Evolutionary conservation across 257 asterid genomes (phyloP).

Genomic region (Jaltomata sinuosa): DNA sequence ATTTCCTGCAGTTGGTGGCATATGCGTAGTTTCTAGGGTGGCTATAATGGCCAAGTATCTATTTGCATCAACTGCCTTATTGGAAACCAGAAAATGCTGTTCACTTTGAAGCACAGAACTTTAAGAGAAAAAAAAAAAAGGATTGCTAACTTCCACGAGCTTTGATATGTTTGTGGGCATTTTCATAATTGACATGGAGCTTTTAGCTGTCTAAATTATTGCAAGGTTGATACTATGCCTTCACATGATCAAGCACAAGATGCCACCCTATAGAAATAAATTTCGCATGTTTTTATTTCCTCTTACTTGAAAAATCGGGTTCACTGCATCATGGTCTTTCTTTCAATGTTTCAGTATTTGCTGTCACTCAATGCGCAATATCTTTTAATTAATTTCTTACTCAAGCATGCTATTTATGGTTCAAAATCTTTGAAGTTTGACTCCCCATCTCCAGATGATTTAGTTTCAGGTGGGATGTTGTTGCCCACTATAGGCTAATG

Average conservation of each 20-base stretch:
- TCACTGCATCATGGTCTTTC: neutral
- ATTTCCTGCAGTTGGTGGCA: constrained; percentile 77
- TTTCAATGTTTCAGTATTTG: neutral
- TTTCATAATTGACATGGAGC: constrained; percentile 52
- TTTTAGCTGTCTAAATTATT: constrained; percentile 44
- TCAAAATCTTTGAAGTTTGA: constrained; percentile 75
- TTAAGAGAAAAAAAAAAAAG: constrained; percentile 39
- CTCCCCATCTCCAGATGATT: constrained; percentile 79
- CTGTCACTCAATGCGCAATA: too few relatives aligned
- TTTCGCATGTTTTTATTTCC: neutral
- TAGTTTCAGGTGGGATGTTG: constrained; percentile 48
- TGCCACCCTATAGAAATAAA: constrained; percentile 13
- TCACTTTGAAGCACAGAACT: constrained; percentile 35
- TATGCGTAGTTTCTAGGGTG: constrained; percentile 66
- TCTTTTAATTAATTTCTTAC: too few relatives aligned
- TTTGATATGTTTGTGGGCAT: constrained; percentile 38
- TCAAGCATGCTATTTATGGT: constrained; percentile 7
- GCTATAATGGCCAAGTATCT: constrained; percentile 80
- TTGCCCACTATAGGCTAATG: constrained; percentile 15
- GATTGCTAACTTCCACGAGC: constrained; percentile 33
- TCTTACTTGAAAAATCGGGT: neutral
- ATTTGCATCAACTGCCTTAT: constrained; percentile 68
- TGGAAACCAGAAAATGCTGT: constrained; percentile 33
- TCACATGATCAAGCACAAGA: constrained; percentile 27
- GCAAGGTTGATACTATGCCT: constrained; percentile 53